Base-by-base conservation (phyloP, 257 asterid species). In the Gentiana dahurica region DNA sequence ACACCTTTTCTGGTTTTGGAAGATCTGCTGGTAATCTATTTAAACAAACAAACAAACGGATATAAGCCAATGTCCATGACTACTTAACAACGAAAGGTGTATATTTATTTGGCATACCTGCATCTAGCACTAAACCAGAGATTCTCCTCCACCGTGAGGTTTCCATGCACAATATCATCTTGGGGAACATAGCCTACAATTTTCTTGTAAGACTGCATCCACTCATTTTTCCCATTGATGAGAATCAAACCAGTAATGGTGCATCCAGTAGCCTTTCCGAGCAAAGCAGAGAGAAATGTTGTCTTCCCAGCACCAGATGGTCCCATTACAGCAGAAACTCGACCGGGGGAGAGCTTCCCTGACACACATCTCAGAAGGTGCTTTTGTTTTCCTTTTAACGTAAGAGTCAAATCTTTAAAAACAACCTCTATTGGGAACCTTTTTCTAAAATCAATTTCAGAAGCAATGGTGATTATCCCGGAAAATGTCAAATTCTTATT, bases 261-360 rank as follows among this genome's bases (percentile, higher is more conserved):
- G 79, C 97, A 88, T 4, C 97, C 99, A n/a, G 97, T 65, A 58
- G 94, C 95, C 70, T 84, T 92, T 65, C 99, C 97, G 0, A 87
- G 80, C 81, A 92, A 67, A 53, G 99, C 99, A 43, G 99, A 92
- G 38, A 92, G 87, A 72, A 92, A 92, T 0, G 99, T 92, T 5
- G 99, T 92, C 69, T 92, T 92, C 43, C 99, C 99, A 37, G 99
- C 97, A 53, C 99, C 99, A 1, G 99, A 92, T 36, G 99, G 99
- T 12, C 99, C 99, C 99, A 92, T 92, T 50, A 92, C 90, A 38
- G 99, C 99, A 37, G 99, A 88, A 46, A 92, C 91, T 65, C 76
- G 94, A 52, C 99, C 97, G 1, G 99, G 99, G 50, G 75, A 70
- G 36, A 92, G 63, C 67, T 80, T 88, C 53, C 99, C 99, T 0